phyloP scores from a whole-genome alignment of 2,329 filamentous ascomycete species.

The Trichoderma koningii region DNA sequence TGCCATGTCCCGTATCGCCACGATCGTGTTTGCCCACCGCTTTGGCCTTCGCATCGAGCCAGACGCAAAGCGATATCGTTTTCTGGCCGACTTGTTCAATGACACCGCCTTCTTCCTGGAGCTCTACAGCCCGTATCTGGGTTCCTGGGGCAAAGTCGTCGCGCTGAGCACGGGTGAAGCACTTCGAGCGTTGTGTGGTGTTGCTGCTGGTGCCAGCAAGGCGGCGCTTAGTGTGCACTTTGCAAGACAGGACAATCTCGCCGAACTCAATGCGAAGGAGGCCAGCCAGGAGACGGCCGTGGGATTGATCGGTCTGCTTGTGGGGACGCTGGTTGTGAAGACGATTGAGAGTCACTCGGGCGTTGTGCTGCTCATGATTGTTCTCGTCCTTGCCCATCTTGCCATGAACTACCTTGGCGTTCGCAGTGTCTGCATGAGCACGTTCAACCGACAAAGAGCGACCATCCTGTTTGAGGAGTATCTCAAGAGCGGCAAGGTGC shows the following conservation, averaged over 20 bases:
- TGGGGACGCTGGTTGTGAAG: slow-evolving; percentile 79
- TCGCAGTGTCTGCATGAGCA: slow-evolving; percentile 77
- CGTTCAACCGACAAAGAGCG: slow-evolving; percentile 82
- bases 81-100: slow-evolving; percentile 86
- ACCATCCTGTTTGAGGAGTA: slow-evolving; percentile 71
- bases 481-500: slow-evolving; percentile 51
- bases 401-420: slow-evolving; percentile 86
- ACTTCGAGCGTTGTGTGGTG: slow-evolving; percentile 72
- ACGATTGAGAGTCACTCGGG: slow-evolving; percentile 68
- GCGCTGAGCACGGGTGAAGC: slow-evolving; percentile 55
- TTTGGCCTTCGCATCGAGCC: slow-evolving; percentile 82
- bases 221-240: slow-evolving; percentile 92
- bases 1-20: slow-evolving; percentile 76
- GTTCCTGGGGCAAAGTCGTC: slow-evolving; percentile 52
- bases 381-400: slow-evolving; percentile 75
- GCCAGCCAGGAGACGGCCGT: slow-evolving; percentile 95
- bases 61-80: slow-evolving; percentile 86
- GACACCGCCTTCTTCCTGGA: slow-evolving; percentile 86
- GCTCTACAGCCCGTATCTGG: slow-evolving; percentile 74
- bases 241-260: slow-evolving; percentile 81
- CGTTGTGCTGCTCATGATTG: slow-evolving; percentile 73
- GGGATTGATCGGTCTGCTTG: slow-evolving; percentile 82
- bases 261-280: slow-evolving; percentile 92
- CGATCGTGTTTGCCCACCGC: slow-evolving; percentile 81
- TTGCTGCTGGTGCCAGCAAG: slow-evolving; percentile 87